Percentiles rank a stretch among this genome's conserved stretches.
Conservation (phyloP, 768 basidiomycete species). For the Kwoniella pini region DNA sequence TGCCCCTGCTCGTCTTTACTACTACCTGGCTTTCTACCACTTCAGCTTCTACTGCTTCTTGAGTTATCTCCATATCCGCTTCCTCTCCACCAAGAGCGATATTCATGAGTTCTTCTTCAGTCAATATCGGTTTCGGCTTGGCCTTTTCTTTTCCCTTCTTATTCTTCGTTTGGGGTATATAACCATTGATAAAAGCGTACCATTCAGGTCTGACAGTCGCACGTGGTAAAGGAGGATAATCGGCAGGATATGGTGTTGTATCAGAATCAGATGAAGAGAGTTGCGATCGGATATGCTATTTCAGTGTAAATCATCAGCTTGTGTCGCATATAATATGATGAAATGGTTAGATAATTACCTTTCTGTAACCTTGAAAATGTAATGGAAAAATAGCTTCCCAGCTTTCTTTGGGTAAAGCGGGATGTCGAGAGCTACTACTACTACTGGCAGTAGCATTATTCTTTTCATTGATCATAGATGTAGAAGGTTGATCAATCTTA, state of each 20-base stretch:
- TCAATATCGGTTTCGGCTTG: slow-evolving; percentile 12
- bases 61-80: slow-evolving; percentile 16
- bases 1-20: slow-evolving; percentile 23
- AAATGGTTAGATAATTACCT: slow-evolving; percentile 24
- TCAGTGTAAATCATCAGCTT: not conserved
- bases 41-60: slow-evolving; percentile 20
- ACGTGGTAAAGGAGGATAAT: slow-evolving; percentile 27
- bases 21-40: slow-evolving; percentile 13
- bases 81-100: slow-evolving; percentile 2
- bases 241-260: slow-evolving; percentile 19
- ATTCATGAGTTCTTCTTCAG: slow-evolving; percentile 37
- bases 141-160: slow-evolving; percentile 17
- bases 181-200: slow-evolving; percentile 33
- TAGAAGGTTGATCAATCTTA: not conserved
- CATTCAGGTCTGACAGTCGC: slow-evolving; percentile 24
- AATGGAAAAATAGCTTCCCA: slow-evolving; percentile 41
- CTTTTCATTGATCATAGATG: not conserved
- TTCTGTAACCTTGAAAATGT: slow-evolving; percentile 45
- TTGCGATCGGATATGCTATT: slow-evolving; percentile 22
- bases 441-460: no score
- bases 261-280: slow-evolving; percentile 26
- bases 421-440: slow-evolving; percentile 35
- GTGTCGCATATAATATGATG: not conserved
- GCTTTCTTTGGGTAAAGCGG: slow-evolving; percentile 46
- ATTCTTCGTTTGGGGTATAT: not conserved